These are phyloP conservation scores for Sphaerulina musiva DNA, from an alignment of 2,329 filamentous ascomycete genomes.

Conservation along the genomic window DNA sequence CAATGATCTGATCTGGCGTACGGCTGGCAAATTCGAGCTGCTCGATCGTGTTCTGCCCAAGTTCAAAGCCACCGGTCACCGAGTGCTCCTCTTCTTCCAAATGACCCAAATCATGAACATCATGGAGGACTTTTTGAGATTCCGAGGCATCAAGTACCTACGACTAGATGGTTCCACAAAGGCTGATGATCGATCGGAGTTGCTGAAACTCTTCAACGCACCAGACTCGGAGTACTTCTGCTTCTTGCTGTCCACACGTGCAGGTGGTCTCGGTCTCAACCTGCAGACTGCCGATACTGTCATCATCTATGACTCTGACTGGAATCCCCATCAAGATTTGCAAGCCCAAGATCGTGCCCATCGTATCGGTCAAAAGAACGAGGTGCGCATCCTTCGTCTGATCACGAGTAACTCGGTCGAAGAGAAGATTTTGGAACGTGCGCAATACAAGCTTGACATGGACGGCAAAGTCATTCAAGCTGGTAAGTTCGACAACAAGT, in stretches of 20 bases:
- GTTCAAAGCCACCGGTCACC: constrained; percentile 83
- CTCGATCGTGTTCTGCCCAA: constrained; percentile 89
- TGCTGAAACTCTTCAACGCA: constrained; percentile 82
- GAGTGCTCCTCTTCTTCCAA: constrained; percentile 99
- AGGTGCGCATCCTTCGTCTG: constrained; percentile 89
- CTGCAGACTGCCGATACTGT: constrained; percentile 96
- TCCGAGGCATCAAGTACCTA: constrained; percentile 75
- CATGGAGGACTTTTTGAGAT: constrained; percentile 95
- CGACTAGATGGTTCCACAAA: constrained; percentile 96
- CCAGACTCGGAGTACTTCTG: constrained; percentile 91
- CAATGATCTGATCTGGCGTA: constrained; percentile 92
- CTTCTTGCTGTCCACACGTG: constrained; percentile 96
- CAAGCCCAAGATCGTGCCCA: constrained; percentile 99
- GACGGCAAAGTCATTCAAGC: constrained; percentile 99
- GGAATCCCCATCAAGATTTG: constrained; percentile 98
- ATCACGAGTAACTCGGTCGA: constrained; percentile 97
- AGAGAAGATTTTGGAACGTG: constrained; percentile 95
- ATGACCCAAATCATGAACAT: constrained; percentile 99
- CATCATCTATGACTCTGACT: constrained; percentile 99
- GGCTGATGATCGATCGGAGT: constrained; percentile 88
- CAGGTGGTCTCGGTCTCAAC: constrained; percentile 94
- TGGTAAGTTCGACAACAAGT: constrained; percentile 99
- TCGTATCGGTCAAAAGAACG: constrained; percentile 99
- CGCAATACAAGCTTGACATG: constrained; percentile 97
- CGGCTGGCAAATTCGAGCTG: constrained; percentile 93